Evolutionary conservation across 202 grass and related monocot genomes (phyloP), one percentile per base, ranked within the genome.

Genomic region (Saccharum hybrid): DNA sequence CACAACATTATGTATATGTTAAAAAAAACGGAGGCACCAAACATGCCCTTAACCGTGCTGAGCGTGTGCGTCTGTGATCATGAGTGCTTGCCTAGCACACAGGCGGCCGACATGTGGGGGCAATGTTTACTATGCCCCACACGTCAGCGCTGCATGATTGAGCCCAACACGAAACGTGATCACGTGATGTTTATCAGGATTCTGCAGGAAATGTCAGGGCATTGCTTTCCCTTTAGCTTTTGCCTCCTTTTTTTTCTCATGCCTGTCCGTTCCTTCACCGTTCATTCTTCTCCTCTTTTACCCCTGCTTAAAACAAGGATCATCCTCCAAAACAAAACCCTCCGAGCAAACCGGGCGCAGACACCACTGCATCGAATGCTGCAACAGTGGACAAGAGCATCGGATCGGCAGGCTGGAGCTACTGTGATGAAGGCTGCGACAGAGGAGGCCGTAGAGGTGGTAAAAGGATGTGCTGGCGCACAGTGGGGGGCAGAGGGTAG

Each of bases 131-230:
- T 3, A 0, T n/a, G 0, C 9, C 75, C 84, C 75, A 75, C 69
- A 46, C 63, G 84, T 84, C 84, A 87, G 70, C 7, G 0, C 56
- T 64, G 61, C 33, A 86, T 87, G 81, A 84, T 87, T 87, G 76
- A 65, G 33, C 63, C 69, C 80, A 80, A 59, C 81, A 84, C 11
- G 64, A 64, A 87, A 74, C 76, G 84, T 76, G 84, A 49, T 19
- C 75, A 80, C 80, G 84, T 87, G 84, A 48, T 7, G 75, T 71
- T 83, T 37, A 42, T 52, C 74, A 90, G 84, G 63, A 39, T 6
- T 34, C 43, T 28, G 84, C 84, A 66, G 84, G 81, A 84, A 76
- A 40, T 84, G 76, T 77, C 88, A 81, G 76, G 4, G 22, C 72
- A 19, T 54, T 15, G 48, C 46, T 87, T 82, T 82, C 79, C 11